Conservation (phyloP, 75 land plant species). For the Larix kaempferi region DNA sequence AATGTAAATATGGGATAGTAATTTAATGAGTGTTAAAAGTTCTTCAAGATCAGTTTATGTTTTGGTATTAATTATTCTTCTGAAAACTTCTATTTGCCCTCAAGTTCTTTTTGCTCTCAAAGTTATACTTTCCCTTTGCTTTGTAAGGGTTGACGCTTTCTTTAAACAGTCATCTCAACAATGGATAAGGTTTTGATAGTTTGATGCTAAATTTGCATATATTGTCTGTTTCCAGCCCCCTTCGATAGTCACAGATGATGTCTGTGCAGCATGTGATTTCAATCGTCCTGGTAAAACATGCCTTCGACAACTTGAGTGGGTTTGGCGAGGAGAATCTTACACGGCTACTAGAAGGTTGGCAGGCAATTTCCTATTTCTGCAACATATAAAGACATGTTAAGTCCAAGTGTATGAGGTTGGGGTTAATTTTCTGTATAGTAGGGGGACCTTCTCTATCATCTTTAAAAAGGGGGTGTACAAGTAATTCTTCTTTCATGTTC, state of each 20-base stretch:
- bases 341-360: constrained; percentile 85
- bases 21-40: too few species aligned
- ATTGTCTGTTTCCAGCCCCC: constrained; percentile 67
- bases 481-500: constrained; percentile 2
- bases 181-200: background rate
- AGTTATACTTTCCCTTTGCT: too few species aligned
- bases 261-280: constrained; percentile 99
- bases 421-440: background rate
- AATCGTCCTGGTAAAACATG: constrained; percentile 98
- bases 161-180: background rate
- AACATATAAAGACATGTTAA: background rate
- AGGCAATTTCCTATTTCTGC: background rate
- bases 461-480: background rate
- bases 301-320: constrained; percentile 98
- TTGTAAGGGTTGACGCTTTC: background rate
- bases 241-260: constrained; percentile 95
- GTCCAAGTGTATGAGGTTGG: background rate
- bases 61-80: too few species aligned
- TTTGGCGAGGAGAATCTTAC: constrained; percentile 96
- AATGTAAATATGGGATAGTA: background rate
- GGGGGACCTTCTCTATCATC: background rate
- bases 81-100: too few species aligned
- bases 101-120: too few species aligned
- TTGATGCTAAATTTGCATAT: background rate
- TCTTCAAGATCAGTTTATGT: too few species aligned